Conservation (phyloP, 768 basidiomycete species). For the Russula brevipes region DNA sequence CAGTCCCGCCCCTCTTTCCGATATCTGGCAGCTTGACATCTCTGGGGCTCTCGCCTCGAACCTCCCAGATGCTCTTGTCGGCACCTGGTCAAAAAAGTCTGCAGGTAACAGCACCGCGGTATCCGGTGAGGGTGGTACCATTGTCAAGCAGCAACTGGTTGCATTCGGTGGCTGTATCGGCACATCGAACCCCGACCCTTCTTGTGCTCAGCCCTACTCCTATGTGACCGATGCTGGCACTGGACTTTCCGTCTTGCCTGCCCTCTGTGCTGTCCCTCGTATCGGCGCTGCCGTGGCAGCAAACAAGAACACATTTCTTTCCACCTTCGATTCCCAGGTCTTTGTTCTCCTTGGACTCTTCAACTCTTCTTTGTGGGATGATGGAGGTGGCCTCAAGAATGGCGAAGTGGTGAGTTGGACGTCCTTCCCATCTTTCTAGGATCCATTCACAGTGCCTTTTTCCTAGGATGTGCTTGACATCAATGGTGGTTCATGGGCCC, state of each 20-base stretch:
- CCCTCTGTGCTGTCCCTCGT: constrained; percentile 56
- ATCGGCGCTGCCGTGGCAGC: constrained; percentile 53
- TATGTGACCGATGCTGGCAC: constrained; percentile 64
- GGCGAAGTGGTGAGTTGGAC: constrained; percentile 66
- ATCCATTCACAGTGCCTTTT: not conserved
- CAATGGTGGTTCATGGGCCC: constrained; percentile 60
- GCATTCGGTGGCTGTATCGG: constrained; percentile 58
- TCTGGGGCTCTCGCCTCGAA: constrained; percentile 72
- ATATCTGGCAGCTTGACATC: constrained; percentile 66
- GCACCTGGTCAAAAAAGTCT: constrained; percentile 54
- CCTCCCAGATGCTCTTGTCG: constrained; percentile 44
- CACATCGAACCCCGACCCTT: constrained; percentile 35
- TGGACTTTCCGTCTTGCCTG: constrained; percentile 35
- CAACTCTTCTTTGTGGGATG: constrained; percentile 60
- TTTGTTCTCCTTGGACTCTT: constrained; percentile 67
- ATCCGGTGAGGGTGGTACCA: constrained; percentile 52
- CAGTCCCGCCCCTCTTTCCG: constrained; percentile 45
- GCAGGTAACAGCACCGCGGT: constrained; percentile 38
- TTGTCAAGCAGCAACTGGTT: constrained; percentile 49
- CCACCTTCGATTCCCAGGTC: constrained; percentile 56
- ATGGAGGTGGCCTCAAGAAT: constrained; percentile 49
- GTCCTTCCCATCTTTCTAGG: not conserved
- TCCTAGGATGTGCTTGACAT: constrained; percentile 57
- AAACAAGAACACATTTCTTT: constrained; percentile 53
- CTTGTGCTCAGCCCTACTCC: constrained; percentile 57